A percentile compares a stretch with the other conserved stretches of the same genome.
Conservation (phyloP, 352 stramenopile species). For the Peronospora belbahrii region DNA sequence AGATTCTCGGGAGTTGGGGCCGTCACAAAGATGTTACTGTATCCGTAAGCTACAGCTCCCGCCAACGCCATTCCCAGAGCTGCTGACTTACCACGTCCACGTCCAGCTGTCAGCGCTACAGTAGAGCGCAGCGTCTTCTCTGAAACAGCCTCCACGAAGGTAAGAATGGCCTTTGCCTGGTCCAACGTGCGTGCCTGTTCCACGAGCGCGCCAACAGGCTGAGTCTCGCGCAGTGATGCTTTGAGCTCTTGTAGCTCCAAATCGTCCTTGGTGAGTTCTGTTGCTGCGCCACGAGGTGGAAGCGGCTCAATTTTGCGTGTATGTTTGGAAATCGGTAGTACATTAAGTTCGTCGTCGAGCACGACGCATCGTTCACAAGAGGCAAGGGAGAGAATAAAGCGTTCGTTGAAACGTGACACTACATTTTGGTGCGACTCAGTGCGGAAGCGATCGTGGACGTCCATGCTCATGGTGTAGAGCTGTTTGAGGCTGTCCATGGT, state of each 20-base stretch:
- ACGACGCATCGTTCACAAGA: slow-evolving; percentile 95
- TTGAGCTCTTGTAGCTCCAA: slow-evolving; percentile 91
- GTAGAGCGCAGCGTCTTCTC: slow-evolving; percentile 94
- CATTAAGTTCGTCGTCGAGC: slow-evolving; percentile 99
- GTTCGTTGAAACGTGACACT: slow-evolving; percentile 98
- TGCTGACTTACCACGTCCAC: slow-evolving; percentile 94
- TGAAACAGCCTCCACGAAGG: slow-evolving; percentile 96
- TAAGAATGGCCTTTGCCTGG: slow-evolving; percentile 93
- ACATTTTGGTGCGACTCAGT: slow-evolving; percentile 92
- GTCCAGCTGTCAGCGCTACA: slow-evolving; percentile 91
- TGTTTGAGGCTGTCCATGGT: slow-evolving; percentile 98
- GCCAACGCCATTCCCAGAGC: slow-evolving; percentile 91
- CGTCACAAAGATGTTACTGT: slow-evolving; percentile 96
- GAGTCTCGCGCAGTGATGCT: slow-evolving; percentile 91
- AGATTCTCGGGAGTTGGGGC: slow-evolving; percentile 98
- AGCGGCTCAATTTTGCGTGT: slow-evolving; percentile 86
- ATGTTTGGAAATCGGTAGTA: slow-evolving; percentile 93
- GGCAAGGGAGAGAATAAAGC: slow-evolving; percentile 97
- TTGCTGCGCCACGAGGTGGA: slow-evolving; percentile 43
- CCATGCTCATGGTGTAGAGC: slow-evolving; percentile 99
- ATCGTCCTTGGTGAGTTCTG: slow-evolving; percentile 70
- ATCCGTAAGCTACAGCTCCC: slow-evolving; percentile 81
- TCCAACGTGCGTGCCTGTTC: slow-evolving; percentile 93
- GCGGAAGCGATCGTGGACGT: slow-evolving; percentile 87
- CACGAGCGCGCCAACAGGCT: slow-evolving; percentile 93